A percentile compares a stretch with the other conserved stretches of the same genome.
phyloP scores from a whole-genome alignment of 306 rosid species.

The Quercus cerris region DNA sequence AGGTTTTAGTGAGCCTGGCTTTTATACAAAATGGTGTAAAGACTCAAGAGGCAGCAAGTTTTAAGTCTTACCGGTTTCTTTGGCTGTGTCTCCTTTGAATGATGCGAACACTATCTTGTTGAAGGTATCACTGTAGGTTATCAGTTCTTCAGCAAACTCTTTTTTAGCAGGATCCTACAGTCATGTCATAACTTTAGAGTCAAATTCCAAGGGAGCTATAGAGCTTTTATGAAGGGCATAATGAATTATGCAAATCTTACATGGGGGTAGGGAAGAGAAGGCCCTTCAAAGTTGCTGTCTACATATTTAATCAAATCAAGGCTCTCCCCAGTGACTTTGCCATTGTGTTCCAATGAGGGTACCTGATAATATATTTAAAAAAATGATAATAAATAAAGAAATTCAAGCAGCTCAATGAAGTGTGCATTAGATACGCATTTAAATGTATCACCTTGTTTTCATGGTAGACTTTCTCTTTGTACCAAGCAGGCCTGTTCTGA shows the following conservation, averaged over 20 bases:
- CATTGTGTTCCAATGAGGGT: constrained; percentile 86
- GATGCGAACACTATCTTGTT: constrained; percentile 20
- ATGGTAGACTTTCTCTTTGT: constrained; percentile 72
- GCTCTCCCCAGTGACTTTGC: constrained; percentile 77
- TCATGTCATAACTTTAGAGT: neutral
- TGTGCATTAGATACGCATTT: neutral
- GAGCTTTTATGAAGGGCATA: neutral
- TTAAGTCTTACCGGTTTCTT: constrained; percentile 41
- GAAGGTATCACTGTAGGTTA: constrained; percentile 46
- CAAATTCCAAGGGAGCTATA: neutral
- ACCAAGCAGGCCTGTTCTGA: constrained; percentile 74
- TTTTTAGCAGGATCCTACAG: constrained; percentile 53
- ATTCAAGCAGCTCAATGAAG: neutral
- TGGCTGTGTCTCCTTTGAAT: constrained; percentile 36
- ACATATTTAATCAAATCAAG: constrained; percentile 80
- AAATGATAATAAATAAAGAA: neutral
- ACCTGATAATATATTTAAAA: constrained; percentile 36
- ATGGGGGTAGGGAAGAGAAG: constrained; percentile 45
- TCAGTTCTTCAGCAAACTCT: constrained; percentile 48
- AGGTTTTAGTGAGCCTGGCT: too few relatives aligned
- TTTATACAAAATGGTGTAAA: too few relatives aligned
- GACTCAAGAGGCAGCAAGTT: too few relatives aligned
- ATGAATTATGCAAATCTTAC: constrained; percentile 31
- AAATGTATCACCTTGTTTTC: constrained; percentile 45
- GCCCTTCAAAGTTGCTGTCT: constrained; percentile 55